phyloP scores from a whole-genome alignment of 495 filamentous ascomycete species.

The Cairneyella variabilis region DNA sequence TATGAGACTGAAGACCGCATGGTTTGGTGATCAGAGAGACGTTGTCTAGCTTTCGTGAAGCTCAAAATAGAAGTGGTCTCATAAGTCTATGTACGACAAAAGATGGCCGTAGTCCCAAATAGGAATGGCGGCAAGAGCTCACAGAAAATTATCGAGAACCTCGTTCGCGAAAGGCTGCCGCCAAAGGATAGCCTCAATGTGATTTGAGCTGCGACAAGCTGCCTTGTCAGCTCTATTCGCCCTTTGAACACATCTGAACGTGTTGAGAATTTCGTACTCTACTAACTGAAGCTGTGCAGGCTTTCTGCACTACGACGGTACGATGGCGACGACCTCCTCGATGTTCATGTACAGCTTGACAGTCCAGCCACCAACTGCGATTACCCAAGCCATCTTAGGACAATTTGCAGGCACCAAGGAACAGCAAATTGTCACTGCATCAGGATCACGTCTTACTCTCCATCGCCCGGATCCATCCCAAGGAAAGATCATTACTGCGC shows the following conservation, averaged over 20 bases:
- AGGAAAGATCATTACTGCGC: slow-evolving; percentile 77
- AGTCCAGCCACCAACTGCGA: slow-evolving; percentile 81
- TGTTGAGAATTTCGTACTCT: background rate
- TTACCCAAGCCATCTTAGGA: slow-evolving; percentile 86
- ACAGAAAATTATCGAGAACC: background rate
- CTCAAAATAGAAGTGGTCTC: background rate
- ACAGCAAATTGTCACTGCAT: slow-evolving; percentile 93
- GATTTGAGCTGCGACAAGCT: slow-evolving; percentile 22
- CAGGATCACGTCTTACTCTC: slow-evolving; percentile 83
- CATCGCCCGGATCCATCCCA: slow-evolving; percentile 80
- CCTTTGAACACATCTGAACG: background rate
- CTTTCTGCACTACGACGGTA: slow-evolving; percentile 48
- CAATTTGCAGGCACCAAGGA: slow-evolving; percentile 93
- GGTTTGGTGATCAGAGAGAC: background rate
- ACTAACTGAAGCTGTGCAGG: slow-evolving; percentile 41
- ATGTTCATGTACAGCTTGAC: slow-evolving; percentile 98
- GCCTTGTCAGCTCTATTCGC: slow-evolving; percentile 13
- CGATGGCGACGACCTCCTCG: slow-evolving; percentile 93
- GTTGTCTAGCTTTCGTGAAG: background rate
- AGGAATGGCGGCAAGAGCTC: background rate
- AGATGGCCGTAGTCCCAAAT: background rate
- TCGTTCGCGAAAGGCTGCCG: background rate
- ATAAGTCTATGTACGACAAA: no score
- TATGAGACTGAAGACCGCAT: slow-evolving; percentile 22
- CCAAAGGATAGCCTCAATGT: slow-evolving; percentile 13